Conservation (phyloP, 2,329 filamentous ascomycete genomes). For the Aspergillus sp. region DNA sequence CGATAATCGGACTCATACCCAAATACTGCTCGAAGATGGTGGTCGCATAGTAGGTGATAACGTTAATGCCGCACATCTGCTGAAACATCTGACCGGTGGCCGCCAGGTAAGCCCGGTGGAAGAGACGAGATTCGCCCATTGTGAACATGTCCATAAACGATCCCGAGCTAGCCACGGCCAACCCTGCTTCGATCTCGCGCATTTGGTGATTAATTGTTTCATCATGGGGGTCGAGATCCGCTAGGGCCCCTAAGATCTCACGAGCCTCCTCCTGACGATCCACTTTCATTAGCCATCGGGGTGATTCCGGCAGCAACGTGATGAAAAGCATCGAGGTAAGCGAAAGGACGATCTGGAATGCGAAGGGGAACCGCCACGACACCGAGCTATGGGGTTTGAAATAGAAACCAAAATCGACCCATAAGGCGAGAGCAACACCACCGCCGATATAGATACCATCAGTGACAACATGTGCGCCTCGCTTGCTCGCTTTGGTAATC, state of each 20-base stretch:
- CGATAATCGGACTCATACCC: constrained; percentile 22
- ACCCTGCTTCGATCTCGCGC: constrained; percentile 40
- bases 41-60: constrained; percentile 34
- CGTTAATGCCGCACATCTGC: constrained; percentile 32
- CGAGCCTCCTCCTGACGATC: constrained; percentile 42
- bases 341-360: constrained; percentile 45
- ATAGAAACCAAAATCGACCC: constrained; percentile 41
- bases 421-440: constrained; percentile 17
- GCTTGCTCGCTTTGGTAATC: constrained; percentile 38
- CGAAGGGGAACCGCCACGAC: constrained; percentile 43
- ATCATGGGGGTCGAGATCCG: constrained; percentile 37
- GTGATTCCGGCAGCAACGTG: constrained; percentile 42
- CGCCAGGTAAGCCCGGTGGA: constrained; percentile 44
- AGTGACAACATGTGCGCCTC: constrained; percentile 41
- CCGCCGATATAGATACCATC: constrained; percentile 38
- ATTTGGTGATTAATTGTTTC: constrained; percentile 36
- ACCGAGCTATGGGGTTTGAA: constrained; percentile 30
- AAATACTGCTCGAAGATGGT: constrained; percentile 31
- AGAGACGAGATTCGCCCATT: constrained; percentile 34
- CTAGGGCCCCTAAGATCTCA: constrained; percentile 35
- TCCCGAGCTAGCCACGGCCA: constrained; percentile 33
- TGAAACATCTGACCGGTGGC: constrained; percentile 48
- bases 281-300: constrained; percentile 46
- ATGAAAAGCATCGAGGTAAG: constrained; percentile 37
- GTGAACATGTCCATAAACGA: constrained; percentile 49